A percentile compares a stretch with the other conserved stretches of the same genome.
Evolutionary conservation across 2,329 filamentous ascomycete species (phyloP).

Genomic region (Phaeosphaeriaceae sp.): DNA sequence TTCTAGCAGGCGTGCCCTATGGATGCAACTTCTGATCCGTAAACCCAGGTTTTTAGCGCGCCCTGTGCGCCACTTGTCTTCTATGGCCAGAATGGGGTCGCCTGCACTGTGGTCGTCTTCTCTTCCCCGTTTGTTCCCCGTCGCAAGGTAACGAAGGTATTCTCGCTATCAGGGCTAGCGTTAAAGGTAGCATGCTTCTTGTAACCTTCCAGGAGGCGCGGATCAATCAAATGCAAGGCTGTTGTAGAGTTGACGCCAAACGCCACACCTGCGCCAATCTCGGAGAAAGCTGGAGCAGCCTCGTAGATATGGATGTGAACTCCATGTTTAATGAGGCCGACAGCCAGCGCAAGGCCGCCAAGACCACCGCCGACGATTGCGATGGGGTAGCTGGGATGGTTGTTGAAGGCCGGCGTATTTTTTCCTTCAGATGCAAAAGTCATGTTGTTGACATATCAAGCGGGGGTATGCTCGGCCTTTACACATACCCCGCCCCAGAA

Average conservation of each 20-base stretch:
- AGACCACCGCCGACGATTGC: constrained; percentile 38
- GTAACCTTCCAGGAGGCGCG: constrained; percentile 26
- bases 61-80: constrained; percentile 14
- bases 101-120: constrained; percentile 18
- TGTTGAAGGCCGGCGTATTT: neutral
- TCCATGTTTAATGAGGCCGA: constrained; percentile 32
- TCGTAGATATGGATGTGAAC: constrained; percentile 38
- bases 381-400: constrained; percentile 1
- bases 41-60: constrained; percentile 10
- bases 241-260: constrained; percentile 34
- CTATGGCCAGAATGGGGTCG: constrained; percentile 24
- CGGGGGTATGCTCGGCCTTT: too few species aligned
- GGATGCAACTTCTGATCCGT: constrained; percentile 26
- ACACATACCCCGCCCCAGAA: too few species aligned
- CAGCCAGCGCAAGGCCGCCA: constrained; percentile 36
- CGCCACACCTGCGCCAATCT: constrained; percentile 39
- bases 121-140: constrained; percentile 24
- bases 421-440: too few species aligned
- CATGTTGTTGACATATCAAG: too few species aligned
- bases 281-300: constrained; percentile 26
- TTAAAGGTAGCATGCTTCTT: constrained; percentile 36
- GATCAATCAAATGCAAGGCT: constrained; percentile 31
- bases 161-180: constrained; percentile 12
- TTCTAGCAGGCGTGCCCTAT: constrained; percentile 31
- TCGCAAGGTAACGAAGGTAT: constrained; percentile 22